Conservation (phyloP, 225 moss, liverwort and hornwort species). For the Ulota crispa region DNA sequence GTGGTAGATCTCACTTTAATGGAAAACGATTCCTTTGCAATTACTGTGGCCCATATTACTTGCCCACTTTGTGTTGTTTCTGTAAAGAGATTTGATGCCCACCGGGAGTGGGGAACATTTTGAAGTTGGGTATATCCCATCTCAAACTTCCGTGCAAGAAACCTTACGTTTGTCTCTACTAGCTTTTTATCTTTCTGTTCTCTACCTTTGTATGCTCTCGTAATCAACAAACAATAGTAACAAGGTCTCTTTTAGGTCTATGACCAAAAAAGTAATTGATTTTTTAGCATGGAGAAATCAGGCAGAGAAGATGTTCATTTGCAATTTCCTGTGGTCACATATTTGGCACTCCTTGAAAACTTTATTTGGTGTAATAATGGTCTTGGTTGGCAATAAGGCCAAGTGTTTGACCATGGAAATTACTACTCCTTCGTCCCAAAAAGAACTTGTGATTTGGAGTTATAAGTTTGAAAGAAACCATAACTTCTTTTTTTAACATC, state of each 20-base stretch:
- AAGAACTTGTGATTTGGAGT: no score
- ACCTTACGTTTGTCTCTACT: not conserved
- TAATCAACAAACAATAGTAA: no score
- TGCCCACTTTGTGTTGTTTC: not conserved
- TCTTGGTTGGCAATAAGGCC: not conserved
- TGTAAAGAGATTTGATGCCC: conserved; percentile 8
- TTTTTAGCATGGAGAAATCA: no score
- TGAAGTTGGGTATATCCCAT: not conserved
- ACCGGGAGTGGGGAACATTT: not conserved
- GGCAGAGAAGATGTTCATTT: no score
- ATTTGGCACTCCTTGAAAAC: no score
- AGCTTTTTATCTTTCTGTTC: not conserved
- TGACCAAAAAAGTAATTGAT: no score
- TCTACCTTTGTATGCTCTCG: not conserved
- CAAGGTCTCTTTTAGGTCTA: no score
- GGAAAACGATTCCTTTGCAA: not conserved
- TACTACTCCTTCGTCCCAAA: no score
- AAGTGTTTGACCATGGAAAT: not conserved
- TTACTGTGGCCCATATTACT: not conserved
- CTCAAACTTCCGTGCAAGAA: not conserved
- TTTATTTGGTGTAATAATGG: no score
- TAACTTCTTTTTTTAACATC: no score
- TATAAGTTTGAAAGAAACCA: no score
- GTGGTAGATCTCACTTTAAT: not conserved
- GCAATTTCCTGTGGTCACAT: no score